These are phyloP conservation scores for Fusarium illudens DNA, from an alignment of 2,329 filamentous ascomycete genomes.

Conservation along the genomic window DNA sequence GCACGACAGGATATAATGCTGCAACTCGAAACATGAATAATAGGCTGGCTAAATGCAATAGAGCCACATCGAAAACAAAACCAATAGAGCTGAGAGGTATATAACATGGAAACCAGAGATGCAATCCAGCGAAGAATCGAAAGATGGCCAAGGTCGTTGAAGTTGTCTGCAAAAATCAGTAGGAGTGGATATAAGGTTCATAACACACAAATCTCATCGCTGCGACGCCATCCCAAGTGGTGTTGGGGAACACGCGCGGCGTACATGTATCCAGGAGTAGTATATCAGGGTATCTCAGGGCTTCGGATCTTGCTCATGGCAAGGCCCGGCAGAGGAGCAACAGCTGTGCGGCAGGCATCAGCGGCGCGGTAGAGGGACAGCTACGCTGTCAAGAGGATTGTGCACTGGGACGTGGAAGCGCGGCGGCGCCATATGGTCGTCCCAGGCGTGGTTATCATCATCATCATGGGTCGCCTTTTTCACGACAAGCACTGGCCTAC, in stretches of 20 bases:
- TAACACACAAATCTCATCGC: not conserved
- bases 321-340: not conserved
- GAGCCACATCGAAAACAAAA: not conserved
- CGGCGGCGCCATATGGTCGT: not conserved
- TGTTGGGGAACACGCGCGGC: not conserved
- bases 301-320: not conserved
- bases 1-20: not conserved
- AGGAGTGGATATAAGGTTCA: not conserved
- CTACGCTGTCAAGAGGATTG: not conserved
- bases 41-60: not conserved
- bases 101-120: not conserved
- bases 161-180: constrained; percentile 23
- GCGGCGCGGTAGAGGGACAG: not conserved
- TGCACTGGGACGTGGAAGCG: not conserved
- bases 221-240: not conserved
- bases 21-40: not conserved
- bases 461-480: not conserved
- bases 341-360: not conserved
- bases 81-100: not conserved
- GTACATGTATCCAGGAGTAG: not conserved
- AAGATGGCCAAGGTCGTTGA: not conserved
- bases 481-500: constrained; percentile 13
- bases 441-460: not conserved
- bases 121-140: not conserved
- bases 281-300: not conserved